These are phyloP conservation scores for Sugiyamaella qingdaonensis DNA, from an alignment of 805 yeast species.

Conservation along the genomic window DNA sequence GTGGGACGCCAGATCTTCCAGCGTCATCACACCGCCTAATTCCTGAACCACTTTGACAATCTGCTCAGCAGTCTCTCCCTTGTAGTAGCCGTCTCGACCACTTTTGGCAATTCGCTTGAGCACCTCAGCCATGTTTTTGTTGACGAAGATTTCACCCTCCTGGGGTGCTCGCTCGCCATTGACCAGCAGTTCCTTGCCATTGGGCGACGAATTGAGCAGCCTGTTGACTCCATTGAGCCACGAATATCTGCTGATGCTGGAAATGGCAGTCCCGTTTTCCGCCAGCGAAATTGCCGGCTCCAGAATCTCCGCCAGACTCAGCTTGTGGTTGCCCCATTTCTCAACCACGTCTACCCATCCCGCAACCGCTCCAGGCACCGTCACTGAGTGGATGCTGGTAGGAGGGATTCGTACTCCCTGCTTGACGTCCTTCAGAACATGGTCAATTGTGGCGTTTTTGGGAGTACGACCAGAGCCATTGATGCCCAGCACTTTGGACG, in stretches of 20 bases:
- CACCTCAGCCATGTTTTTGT: conserved; percentile 50
- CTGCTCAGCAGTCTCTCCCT: conserved; percentile 64
- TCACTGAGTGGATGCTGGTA: conserved; percentile 54
- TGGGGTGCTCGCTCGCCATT: conserved; percentile 44
- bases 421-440: conserved; percentile 43
- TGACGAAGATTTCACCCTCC: conserved; percentile 55
- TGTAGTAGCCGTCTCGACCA: conserved; percentile 66
- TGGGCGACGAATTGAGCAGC: conserved; percentile 35
- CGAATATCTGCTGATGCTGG: conserved; percentile 49
- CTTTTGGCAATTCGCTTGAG: conserved; percentile 47
- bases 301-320: conserved; percentile 50
- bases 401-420: conserved; percentile 47
- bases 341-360: conserved; percentile 72
- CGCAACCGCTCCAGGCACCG: conserved; percentile 77
- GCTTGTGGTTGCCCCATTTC: conserved; percentile 69
- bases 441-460: conserved; percentile 43
- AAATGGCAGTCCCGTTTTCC: conserved; percentile 60
- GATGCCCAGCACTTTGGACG: conserved; percentile 55
- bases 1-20: conserved; percentile 55
- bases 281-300: conserved; percentile 54
- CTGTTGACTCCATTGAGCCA: conserved; percentile 45
- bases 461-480: conserved; percentile 79
- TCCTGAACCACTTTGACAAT: conserved; percentile 51
- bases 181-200: conserved; percentile 33
- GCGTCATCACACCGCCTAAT: conserved; percentile 53